phyloP scores from a whole-genome alignment of 2,329 filamentous ascomycete genomes.

The Sarocladiaceae sp. region DNA sequence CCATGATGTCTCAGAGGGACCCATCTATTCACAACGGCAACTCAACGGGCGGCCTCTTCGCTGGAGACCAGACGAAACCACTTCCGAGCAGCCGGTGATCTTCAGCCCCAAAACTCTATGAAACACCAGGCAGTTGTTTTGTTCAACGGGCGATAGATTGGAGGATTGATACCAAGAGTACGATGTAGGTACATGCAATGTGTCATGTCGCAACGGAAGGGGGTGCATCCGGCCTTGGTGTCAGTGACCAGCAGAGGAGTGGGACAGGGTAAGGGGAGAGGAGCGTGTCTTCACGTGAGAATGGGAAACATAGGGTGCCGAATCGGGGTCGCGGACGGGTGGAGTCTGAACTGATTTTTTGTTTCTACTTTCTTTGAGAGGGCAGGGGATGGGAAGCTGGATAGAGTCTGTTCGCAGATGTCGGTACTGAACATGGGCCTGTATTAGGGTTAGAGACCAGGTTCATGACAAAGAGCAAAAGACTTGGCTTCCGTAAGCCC shows the following conservation, averaged over 20 bases:
- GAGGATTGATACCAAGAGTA: background rate
- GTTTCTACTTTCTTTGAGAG: background rate
- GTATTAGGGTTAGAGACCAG: no score
- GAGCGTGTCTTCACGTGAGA: background rate
- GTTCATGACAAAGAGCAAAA: background rate
- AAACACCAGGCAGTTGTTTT: background rate
- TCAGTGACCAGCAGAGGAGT: no score
- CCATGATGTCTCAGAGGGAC: no score
- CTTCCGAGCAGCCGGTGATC: no score
- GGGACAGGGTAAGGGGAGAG: no score
- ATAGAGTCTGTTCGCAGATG: background rate
- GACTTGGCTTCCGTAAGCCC: background rate
- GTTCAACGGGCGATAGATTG: background rate
- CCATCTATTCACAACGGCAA: no score
- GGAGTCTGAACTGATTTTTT: background rate
- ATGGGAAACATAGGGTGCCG: background rate
- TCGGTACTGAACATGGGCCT: no score
- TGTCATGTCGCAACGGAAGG: slow-evolving; percentile 8
- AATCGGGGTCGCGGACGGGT: background rate
- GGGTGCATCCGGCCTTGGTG: background rate
- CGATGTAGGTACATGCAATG: no score
- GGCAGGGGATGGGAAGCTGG: background rate
- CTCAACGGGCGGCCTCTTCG: background rate
- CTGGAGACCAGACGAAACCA: slow-evolving; percentile 7
- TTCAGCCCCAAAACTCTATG: background rate